A percentile compares a stretch with the other conserved stretches of the same genome.
phyloP scores from a whole-genome alignment of 352 stramenopile species.

The Phytophthora melonis region DNA sequence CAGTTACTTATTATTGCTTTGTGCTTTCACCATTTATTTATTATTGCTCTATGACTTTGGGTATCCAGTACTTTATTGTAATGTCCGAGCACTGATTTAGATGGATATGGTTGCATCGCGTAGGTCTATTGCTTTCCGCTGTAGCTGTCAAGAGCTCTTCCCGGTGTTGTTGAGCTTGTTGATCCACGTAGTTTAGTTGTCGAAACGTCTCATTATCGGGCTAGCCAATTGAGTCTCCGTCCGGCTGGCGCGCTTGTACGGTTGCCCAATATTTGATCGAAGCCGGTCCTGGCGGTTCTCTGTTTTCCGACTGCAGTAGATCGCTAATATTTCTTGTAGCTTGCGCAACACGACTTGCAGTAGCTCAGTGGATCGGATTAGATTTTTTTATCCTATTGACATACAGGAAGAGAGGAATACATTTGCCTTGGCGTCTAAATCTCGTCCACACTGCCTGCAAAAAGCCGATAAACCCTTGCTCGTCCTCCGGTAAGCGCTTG shows the following conservation, averaged over 20 bases:
- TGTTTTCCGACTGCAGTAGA: background rate
- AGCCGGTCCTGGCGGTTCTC: background rate
- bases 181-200: slow-evolving; percentile 2
- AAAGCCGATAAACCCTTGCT: too few species aligned
- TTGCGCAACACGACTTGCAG: background rate
- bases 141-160: background rate
- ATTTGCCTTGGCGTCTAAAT: background rate
- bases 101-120: background rate
- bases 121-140: background rate
- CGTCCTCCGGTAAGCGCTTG: too few species aligned
- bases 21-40: too few species aligned
- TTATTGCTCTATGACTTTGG: too few species aligned
- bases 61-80: too few species aligned
- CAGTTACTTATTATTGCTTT: too few species aligned
- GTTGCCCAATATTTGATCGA: background rate
- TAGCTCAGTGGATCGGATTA: background rate
- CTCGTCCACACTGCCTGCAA: too few species aligned
- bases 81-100: too few species aligned
- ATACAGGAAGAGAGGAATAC: background rate
- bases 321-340: background rate
- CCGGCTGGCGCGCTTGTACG: too few species aligned
- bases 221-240: background rate
- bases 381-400: background rate
- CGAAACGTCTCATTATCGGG: slow-evolving; percentile 4
- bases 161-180: too few species aligned